Evolutionary conservation across 352 stramenopile genomes (phyloP).

Genomic region (Sclerospora graminicola): DNA sequence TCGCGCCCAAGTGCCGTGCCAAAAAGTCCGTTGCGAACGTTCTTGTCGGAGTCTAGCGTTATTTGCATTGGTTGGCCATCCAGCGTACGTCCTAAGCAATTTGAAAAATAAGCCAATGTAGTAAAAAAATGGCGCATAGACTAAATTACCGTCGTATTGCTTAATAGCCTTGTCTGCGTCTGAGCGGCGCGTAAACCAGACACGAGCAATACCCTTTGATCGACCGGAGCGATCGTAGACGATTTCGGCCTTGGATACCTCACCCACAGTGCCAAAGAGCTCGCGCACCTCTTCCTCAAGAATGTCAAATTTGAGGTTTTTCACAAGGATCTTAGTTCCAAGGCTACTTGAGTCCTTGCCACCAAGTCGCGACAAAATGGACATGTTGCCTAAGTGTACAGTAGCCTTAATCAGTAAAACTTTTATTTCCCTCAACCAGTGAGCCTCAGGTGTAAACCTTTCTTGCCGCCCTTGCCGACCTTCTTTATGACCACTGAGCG

Average conservation of each 20-base stretch:
- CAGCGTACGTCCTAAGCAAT: conserved; percentile 46
- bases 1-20: conserved; percentile 54
- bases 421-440: not conserved
- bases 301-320: conserved; percentile 81
- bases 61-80: conserved; percentile 73
- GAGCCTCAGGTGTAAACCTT: conserved; percentile 25
- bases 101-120: not conserved
- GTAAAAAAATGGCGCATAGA: not conserved
- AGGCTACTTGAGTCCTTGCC: conserved; percentile 27
- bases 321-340: conserved; percentile 71
- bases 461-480: conserved; percentile 37
- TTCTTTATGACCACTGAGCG: conserved; percentile 49
- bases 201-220: conserved; percentile 67
- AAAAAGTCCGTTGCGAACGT: conserved; percentile 70
- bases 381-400: conserved; percentile 13
- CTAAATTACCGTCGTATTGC: conserved; percentile 57
- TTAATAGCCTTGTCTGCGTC: conserved; percentile 77
- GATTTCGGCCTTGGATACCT: conserved; percentile 72
- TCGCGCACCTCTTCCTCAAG: conserved; percentile 73
- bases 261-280: conserved; percentile 67
- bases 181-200: conserved; percentile 59
- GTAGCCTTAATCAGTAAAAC: no score
- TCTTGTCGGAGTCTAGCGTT: conserved; percentile 51
- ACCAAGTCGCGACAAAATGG: conserved; percentile 63
- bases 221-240: conserved; percentile 75